Evolutionary conservation across 2,329 filamentous ascomycete genomes (phyloP).

Genomic region (Microcyclospora pomicola): DNA sequence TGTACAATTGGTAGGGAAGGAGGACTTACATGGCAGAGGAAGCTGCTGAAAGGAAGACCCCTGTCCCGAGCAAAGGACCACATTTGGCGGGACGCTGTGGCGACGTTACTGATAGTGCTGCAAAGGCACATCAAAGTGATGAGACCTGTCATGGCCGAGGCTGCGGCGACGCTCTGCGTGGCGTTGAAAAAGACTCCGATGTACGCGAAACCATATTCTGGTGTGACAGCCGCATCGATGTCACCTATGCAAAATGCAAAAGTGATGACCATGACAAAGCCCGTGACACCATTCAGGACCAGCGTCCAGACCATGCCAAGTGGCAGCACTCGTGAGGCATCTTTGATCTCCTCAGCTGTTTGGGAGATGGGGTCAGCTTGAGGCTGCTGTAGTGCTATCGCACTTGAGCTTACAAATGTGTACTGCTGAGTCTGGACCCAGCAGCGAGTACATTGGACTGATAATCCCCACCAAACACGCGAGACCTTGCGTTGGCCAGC

Average conservation of each 20-base stretch:
- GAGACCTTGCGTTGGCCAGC: slow-evolving; percentile 29
- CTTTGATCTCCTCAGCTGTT: slow-evolving; percentile 15
- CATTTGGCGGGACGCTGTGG: not conserved
- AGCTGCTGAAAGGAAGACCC: slow-evolving; percentile 27
- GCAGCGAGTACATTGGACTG: not conserved
- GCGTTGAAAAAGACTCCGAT: slow-evolving; percentile 20
- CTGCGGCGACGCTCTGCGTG: slow-evolving; percentile 3
- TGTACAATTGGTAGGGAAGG: slow-evolving; percentile 19
- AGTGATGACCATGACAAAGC: slow-evolving; percentile 28
- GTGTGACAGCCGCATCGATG: slow-evolving; percentile 13
- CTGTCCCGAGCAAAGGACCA: slow-evolving; percentile 10
- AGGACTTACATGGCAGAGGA: slow-evolving; percentile 13
- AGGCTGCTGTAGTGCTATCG: not conserved
- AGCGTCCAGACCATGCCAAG: slow-evolving; percentile 31
- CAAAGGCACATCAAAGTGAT: slow-evolving; percentile 19
- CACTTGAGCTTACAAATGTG: not conserved
- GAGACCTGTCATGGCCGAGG: not conserved
- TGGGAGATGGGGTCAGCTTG: slow-evolving; percentile 6
- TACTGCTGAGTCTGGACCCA: too few relatives aligned
- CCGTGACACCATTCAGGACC: slow-evolving; percentile 31
- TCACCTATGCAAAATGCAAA: slow-evolving; percentile 28
- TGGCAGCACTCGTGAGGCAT: slow-evolving; percentile 26
- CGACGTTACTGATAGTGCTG: slow-evolving; percentile 28
- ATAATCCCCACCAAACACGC: slow-evolving; percentile 29
- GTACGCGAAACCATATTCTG: slow-evolving; percentile 18